Base-by-base conservation (phyloP, 176 grass and related monocot genomes). In the Thalia dealbata region DNA sequence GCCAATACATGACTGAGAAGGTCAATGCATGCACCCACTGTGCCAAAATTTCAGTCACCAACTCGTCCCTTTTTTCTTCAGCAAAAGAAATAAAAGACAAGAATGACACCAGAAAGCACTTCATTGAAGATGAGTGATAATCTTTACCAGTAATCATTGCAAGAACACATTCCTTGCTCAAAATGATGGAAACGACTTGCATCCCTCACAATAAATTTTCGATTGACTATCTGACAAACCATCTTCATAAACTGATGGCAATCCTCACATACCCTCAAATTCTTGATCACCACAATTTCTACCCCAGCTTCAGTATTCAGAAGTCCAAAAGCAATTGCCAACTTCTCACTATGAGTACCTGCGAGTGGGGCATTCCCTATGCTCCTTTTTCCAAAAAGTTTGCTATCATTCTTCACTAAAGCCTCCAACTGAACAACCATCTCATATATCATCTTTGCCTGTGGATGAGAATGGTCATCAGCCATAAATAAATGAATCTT, bases 201-300 rank as follows among this genome's bases (percentile, higher is more conserved):
- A 41, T 92, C 89, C 71, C 89, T 83, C 23, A 92, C 54, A 1
- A 92, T 44, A 28, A 92, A 88, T 43, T 63, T 66, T 1, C 89
- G 75, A 43, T 71, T 71, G 35, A 67, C 43, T 42, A 81, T 77
- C n/a, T 52, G 42, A 6, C 83, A 88, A 26, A 92, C 78, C 0
- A 3, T 15, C 61, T 92, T 92, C 32, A 88, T 75, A 72, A 86
- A 92, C 11, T 18, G 52, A 78, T 92, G 89, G 50, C 89, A 92
- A 48, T 81, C 86, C 25, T 82, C 86, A 24, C 86, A 92, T 6
- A 92, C 78, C 83, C 89, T 83, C 43, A 92, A 66, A 75, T 92
- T 92, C 89, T 92, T 88, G 46, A 92, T 92, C 29, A 92, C 85
- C 62, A 92, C 85, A 64, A 92, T 83, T 61, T 92, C 85, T 27